Evolutionary conservation across 495 filamentous ascomycete genomes (phyloP).

Genomic region (Daldinia concentrica): DNA sequence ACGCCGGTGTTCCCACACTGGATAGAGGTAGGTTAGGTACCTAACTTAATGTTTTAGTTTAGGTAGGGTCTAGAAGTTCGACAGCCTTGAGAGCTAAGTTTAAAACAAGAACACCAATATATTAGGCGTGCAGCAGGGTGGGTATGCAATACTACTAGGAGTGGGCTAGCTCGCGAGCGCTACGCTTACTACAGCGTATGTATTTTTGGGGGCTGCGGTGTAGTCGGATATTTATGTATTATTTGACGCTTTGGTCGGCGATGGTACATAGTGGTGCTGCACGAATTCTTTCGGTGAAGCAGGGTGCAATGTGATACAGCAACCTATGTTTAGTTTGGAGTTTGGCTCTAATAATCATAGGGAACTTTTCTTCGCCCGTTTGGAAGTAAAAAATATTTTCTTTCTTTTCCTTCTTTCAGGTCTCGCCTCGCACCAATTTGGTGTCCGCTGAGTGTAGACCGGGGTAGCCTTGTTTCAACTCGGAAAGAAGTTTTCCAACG

Average conservation of each 20-base stretch:
- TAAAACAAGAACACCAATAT: no score
- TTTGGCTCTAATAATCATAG: slow-evolving; percentile 1
- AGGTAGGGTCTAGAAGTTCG: slow-evolving; percentile 10
- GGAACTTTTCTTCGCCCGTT: neutral
- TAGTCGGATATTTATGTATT: slow-evolving; percentile 16
- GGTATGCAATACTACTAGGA: neutral
- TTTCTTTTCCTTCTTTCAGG: neutral
- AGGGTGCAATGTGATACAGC: slow-evolving; percentile 1
- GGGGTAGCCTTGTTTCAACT: slow-evolving; percentile 34
- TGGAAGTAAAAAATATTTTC: neutral
- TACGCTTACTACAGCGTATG: slow-evolving; percentile 33
- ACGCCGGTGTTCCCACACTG: slow-evolving; percentile 14
- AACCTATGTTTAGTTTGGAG: slow-evolving; percentile 8
- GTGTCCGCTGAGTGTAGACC: slow-evolving; percentile 11
- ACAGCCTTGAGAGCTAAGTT: neutral
- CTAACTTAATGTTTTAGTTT: neutral
- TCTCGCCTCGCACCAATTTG: slow-evolving; percentile 8
- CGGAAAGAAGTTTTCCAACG: slow-evolving; percentile 42
- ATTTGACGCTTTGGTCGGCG: slow-evolving; percentile 11
- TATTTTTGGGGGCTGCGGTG: slow-evolving; percentile 25
- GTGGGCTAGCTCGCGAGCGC: slow-evolving; percentile 19
- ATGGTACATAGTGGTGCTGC: neutral
- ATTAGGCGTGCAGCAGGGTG: slow-evolving; percentile 12
- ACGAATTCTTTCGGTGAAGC: slow-evolving; percentile 24
- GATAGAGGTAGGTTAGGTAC: no score